A percentile compares a stretch with the other conserved stretches of the same genome.
Conservation (phyloP, 495 filamentous ascomycete species). For the Neurospora cerealis region DNA sequence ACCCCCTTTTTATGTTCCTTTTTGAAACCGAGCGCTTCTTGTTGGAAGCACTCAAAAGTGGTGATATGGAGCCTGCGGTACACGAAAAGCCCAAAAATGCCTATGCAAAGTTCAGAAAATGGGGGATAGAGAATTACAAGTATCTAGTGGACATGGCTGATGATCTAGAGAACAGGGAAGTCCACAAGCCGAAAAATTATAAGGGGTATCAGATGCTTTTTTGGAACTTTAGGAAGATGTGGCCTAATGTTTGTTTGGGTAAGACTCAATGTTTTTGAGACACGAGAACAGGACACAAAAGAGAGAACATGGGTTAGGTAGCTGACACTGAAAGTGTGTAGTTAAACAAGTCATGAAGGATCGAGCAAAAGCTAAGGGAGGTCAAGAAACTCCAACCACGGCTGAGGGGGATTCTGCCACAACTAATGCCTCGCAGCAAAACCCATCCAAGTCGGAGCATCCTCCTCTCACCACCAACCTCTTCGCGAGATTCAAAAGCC, state of each 20-base stretch:
- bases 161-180: background rate
- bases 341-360: background rate
- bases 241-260: background rate
- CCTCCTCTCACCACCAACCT: background rate
- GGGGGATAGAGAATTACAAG: background rate
- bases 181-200: background rate
- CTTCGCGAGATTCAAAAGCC: background rate
- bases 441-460: background rate
- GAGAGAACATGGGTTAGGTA: background rate
- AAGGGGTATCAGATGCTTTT: background rate
- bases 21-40: background rate
- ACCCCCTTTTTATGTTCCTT: background rate
- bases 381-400: background rate
- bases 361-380: background rate
- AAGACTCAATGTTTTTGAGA: background rate
- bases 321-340: background rate
- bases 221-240: background rate
- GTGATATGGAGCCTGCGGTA: background rate
- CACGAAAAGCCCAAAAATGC: background rate
- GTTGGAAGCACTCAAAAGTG: background rate
- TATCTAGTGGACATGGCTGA: background rate
- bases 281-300: background rate
- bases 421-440: background rate
- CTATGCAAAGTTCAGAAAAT: background rate
- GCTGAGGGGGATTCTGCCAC: background rate